A percentile compares a stretch with the other conserved stretches of the same genome.
Conservation (phyloP, 2,329 filamentous ascomycete species). For the Verticillium nonalfalfae region DNA sequence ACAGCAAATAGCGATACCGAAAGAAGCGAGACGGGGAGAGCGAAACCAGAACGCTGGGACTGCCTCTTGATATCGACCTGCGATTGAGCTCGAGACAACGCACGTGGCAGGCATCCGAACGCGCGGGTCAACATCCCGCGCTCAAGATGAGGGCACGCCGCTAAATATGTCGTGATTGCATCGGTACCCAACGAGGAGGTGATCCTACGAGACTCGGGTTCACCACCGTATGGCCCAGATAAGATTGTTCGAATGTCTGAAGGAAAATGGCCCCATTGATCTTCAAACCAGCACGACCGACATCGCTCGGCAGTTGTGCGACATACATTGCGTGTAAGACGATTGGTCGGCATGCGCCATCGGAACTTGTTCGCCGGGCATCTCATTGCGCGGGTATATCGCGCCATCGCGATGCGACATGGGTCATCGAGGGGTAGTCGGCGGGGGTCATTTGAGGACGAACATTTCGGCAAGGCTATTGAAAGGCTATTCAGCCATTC, state of each 20-base stretch:
- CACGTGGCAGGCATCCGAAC: neutral
- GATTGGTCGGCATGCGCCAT: neutral
- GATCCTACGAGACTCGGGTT: neutral
- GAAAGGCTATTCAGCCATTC: neutral
- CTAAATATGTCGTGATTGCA: neutral
- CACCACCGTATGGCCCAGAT: neutral
- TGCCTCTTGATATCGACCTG: neutral
- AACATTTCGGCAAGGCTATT: neutral
- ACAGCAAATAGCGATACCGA: no score
- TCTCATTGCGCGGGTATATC: neutral
- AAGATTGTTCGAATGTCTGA: neutral
- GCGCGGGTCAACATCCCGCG: neutral
- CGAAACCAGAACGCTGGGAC: neutral
- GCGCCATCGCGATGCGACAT: neutral
- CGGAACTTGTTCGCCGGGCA: neutral
- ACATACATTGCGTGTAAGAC: neutral
- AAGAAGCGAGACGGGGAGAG: neutral
- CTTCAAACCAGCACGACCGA: neutral
- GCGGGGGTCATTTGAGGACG: neutral
- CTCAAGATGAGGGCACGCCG: neutral
- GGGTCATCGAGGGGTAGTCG: neutral
- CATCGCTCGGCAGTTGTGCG: neutral
- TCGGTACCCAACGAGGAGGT: neutral
- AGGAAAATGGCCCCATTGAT: neutral
- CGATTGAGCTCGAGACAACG: neutral